Conservation (phyloP, 1,284 basidiomycete genomes). For the Coriolopsis trogii region DNA sequence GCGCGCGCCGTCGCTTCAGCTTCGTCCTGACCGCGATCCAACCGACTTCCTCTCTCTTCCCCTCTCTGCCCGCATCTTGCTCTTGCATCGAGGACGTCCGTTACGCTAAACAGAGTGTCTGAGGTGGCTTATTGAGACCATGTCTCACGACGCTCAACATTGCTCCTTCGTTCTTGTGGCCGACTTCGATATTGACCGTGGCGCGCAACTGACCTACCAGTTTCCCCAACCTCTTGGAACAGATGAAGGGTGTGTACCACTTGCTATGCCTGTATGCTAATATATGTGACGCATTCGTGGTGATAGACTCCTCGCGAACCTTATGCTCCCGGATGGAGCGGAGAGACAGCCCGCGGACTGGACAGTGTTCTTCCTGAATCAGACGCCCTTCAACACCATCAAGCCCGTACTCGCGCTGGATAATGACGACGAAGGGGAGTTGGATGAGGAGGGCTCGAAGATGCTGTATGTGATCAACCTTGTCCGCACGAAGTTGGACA, state of each 20-base stretch:
- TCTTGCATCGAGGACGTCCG: too few species aligned
- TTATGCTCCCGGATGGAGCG: constrained; percentile 98
- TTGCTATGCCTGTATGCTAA: neutral
- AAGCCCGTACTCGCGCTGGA: constrained; percentile 80
- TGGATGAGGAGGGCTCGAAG: constrained; percentile 44
- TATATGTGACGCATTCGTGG: neutral
- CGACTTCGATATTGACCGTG: constrained; percentile 94
- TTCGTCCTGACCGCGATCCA: too few species aligned
- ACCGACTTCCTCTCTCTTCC: too few species aligned
- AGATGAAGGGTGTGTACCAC: constrained; percentile 80
- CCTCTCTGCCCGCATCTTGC: too few species aligned
- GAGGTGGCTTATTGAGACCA: too few species aligned
- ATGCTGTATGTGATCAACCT: constrained; percentile 92
- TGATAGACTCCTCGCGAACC: constrained; percentile 85
- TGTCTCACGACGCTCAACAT: constrained; percentile 58
- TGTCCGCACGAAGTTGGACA: constrained; percentile 95
- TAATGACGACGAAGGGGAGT: constrained; percentile 42
- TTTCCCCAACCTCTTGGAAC: constrained; percentile 91
- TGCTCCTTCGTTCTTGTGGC: constrained; percentile 93
- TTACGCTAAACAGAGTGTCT: too few species aligned
- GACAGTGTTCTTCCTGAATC: constrained; percentile 98
- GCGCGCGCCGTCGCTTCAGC: too few species aligned
- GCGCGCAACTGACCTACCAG: constrained; percentile 90
- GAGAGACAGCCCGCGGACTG: constrained; percentile 95
- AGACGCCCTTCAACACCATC: constrained; percentile 85